These are phyloP conservation scores for Mucor piriformis DNA, from an alignment of 371 early-diverging fungal species.

Conservation along the genomic window DNA sequence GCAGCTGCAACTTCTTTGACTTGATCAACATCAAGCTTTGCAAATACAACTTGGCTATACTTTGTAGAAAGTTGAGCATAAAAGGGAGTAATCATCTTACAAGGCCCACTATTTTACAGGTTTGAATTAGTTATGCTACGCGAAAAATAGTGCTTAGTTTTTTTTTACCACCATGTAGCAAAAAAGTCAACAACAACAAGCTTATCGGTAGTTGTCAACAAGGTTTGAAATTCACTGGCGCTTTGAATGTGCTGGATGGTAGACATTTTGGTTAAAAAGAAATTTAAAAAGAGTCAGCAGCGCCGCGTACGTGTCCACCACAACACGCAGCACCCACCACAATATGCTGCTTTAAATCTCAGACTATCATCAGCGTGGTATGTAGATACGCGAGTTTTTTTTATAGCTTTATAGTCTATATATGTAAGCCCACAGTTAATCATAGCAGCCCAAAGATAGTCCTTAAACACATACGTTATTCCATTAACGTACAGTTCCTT, in stretches of 20 bases:
- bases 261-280: conserved; percentile 7
- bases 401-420: too few species aligned
- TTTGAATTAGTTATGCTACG: background rate
- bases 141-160: background rate
- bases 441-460: too few species aligned
- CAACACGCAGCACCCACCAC: too few species aligned
- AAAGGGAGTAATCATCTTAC: conserved; percentile 62
- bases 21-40: conserved; percentile 67
- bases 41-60: conserved; percentile 57
- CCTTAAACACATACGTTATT: too few species aligned
- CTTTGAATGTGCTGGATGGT: conserved; percentile 29
- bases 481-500: too few species aligned
- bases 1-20: conserved; percentile 36
- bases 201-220: conserved; percentile 30
- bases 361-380: too few species aligned
- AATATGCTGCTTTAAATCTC: too few species aligned
- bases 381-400: too few species aligned
- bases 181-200: conserved; percentile 62
- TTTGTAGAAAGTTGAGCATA: conserved; percentile 56
- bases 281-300: background rate
- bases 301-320: too few species aligned
- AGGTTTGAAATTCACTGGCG: conserved; percentile 37
- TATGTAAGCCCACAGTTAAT: too few species aligned
- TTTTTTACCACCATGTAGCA: conserved; percentile 57
- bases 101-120: conserved; percentile 52